phyloP scores from a whole-genome alignment of 768 basidiomycete species.

The Russula virescens region DNA sequence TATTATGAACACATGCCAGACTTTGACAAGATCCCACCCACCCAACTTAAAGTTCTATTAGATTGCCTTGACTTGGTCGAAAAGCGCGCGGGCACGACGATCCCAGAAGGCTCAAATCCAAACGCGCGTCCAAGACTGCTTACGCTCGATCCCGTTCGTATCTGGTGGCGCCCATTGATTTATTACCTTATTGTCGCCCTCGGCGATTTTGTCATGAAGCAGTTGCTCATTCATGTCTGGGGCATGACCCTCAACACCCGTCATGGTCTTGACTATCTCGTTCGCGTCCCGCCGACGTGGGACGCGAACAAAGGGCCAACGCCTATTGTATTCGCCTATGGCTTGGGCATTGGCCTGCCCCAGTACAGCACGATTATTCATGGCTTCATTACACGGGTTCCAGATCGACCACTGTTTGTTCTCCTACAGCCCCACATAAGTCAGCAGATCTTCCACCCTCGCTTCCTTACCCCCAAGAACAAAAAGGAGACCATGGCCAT shows the following conservation, averaged over 20 bases:
- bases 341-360: conserved; percentile 76
- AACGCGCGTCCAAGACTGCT: conserved; percentile 53
- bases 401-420: conserved; percentile 70
- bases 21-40: conserved; percentile 40
- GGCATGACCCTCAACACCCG: conserved; percentile 41
- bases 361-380: conserved; percentile 62
- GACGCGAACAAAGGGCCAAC: conserved; percentile 47
- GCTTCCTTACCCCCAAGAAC: conserved; percentile 66
- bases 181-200: conserved; percentile 52
- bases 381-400: conserved; percentile 49
- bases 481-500: conserved; percentile 51
- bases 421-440: conserved; percentile 82
- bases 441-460: conserved; percentile 75
- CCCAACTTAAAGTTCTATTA: conserved; percentile 48
- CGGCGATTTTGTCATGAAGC: conserved; percentile 45
- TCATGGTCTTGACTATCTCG: conserved; percentile 74
- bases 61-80: conserved; percentile 59
- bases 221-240: conserved; percentile 40
- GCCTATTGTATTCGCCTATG: conserved; percentile 83
- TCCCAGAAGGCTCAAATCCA: conserved; percentile 57
- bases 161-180: conserved; percentile 60
- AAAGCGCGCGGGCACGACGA: conserved; percentile 59
- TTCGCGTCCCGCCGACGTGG: conserved; percentile 68
- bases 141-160: conserved; percentile 71
- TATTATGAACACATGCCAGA: conserved; percentile 62